phyloP scores from a whole-genome alignment of 2,329 filamentous ascomycete genomes.

The Claviceps africana region DNA sequence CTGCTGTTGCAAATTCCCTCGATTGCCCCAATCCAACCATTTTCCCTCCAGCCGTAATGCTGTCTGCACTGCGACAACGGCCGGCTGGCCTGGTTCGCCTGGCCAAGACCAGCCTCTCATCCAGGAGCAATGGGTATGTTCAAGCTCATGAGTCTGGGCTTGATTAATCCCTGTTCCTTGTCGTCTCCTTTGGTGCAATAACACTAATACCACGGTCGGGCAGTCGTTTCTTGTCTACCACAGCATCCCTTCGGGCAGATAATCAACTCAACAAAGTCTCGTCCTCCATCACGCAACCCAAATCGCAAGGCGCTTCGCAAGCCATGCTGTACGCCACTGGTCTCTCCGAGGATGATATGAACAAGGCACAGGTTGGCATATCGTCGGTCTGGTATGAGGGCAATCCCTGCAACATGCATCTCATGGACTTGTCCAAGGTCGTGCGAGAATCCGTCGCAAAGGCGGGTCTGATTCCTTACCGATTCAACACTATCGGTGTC shows the following conservation, averaged over 20 bases:
- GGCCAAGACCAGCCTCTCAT: constrained; percentile 6
- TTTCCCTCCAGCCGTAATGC: constrained; percentile 7
- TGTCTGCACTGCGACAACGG: constrained; percentile 9
- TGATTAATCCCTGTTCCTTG: not conserved
- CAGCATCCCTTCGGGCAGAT: constrained; percentile 32
- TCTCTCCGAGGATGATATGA: constrained; percentile 71
- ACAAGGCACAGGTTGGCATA: constrained; percentile 94
- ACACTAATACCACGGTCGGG: not conserved
- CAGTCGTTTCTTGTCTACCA: constrained; percentile 38
- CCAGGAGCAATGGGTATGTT: constrained; percentile 9
- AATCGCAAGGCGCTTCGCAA: constrained; percentile 95
- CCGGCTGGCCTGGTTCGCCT: constrained; percentile 6
- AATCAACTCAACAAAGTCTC: constrained; percentile 72
- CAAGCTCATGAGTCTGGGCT: not conserved
- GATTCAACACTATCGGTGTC: constrained; percentile 98
- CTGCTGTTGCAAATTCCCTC: not conserved
- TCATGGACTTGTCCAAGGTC: constrained; percentile 73
- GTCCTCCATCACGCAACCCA: constrained; percentile 79
- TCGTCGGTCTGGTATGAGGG: constrained; percentile 97
- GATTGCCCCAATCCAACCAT: not conserved
- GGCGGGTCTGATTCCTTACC: constrained; percentile 77
- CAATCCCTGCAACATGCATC: constrained; percentile 98
- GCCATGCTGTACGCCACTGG: constrained; percentile 98
- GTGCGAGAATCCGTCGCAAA: constrained; percentile 49
- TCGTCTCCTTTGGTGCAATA: not conserved